phyloP scores from a whole-genome alignment of 208 protist genomes.

The Wallacemonas rigidus region DNA sequence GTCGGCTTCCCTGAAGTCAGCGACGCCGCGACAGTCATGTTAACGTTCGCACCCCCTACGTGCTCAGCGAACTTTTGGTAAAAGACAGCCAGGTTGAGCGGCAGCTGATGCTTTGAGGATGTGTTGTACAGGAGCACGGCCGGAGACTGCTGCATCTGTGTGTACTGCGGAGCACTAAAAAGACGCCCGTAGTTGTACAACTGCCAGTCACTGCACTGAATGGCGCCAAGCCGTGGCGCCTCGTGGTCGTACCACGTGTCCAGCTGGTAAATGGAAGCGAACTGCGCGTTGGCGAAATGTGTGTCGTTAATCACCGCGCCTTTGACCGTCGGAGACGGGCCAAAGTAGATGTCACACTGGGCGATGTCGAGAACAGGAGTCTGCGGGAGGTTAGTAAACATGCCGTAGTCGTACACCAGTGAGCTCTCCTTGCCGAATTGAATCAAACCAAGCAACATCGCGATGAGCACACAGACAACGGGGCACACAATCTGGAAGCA shows the following conservation, averaged over 20 bases:
- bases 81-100: constrained; percentile 57
- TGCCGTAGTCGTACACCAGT: not conserved
- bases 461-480: constrained; percentile 43
- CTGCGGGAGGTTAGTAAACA: not conserved
- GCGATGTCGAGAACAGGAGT: not conserved
- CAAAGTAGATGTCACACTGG: constrained; percentile 13
- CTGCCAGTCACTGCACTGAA: constrained; percentile 16
- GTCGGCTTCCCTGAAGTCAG: constrained; percentile 14
- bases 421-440: not conserved
- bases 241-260: constrained; percentile 24
- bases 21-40: not conserved
- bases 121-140: constrained; percentile 27
- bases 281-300: constrained; percentile 11
- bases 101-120: constrained; percentile 30
- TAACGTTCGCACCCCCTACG: not conserved
- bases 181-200: constrained; percentile 7
- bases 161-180: not conserved
- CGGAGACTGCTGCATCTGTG: not conserved
- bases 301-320: constrained; percentile 3
- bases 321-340: not conserved
- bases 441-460: constrained; percentile 42
- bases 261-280: constrained; percentile 26
- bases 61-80: constrained; percentile 88
- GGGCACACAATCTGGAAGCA: constrained; percentile 47
- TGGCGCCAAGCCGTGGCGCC: not conserved